Base-by-base conservation (phyloP, 768 basidiomycete species). In the Zangia roseola region DNA sequence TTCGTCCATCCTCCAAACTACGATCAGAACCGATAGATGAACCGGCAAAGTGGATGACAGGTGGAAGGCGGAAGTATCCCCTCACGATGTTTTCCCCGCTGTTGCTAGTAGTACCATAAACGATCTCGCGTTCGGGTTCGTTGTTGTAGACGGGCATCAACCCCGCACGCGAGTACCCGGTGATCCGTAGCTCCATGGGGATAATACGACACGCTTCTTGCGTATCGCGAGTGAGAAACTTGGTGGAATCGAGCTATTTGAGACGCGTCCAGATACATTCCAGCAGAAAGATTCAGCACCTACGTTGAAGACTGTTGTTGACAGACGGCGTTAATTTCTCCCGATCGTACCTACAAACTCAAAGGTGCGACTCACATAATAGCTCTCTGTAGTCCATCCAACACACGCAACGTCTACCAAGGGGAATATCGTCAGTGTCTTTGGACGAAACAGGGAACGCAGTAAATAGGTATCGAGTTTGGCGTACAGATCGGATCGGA, bases 381-480 rank as follows among this genome's bases (percentile, higher is more conserved):
- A 82, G 54, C 47, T 82, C 79, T 33, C 72, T 71, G 55, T 82
- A 82, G 53, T 81, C 79, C 62, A 82, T 67, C 80, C 80, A 82
- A 50, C 77, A 82, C 6, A 82, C 72, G 41, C 76, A 75, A 12
- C 81, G 77, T 49, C 80, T 82, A 53, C 13, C 5, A 28, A 34
- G 16, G 5, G 23, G 17, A 12, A 41, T n/a, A n/a, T 26, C 19
- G 47, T 60, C 26, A 57, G 58, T 45, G 12, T 33, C 24, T 6
- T 13, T 24, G 2, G 14, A 26, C 17, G 34, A 8, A 17, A 10
- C 17, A 16, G 26, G 19, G n/a, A 16, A 16, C 6, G 3, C 13
- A n/a, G 4, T 14, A 23, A 1, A 25, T 19, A 20, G 13, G 17
- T 19, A 39, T 21, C 17, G 14, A n/a, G 6, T n/a, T 34, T 28